Evolutionary conservation across 495 filamentous ascomycete genomes (phyloP).

Genomic region (Daldinia childiae): DNA sequence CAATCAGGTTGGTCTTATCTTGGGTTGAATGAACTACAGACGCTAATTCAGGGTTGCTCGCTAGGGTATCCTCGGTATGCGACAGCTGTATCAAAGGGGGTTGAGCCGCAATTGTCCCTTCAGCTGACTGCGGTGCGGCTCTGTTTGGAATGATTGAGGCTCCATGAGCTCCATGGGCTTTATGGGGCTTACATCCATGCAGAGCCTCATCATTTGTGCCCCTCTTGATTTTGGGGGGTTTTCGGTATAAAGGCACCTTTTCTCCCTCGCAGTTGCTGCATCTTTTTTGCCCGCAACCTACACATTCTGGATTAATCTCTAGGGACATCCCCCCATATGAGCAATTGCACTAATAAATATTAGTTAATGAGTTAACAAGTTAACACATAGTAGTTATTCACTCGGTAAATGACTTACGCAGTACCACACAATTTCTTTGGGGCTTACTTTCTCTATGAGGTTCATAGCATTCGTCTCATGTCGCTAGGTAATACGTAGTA

Average conservation of each 20-base stretch:
- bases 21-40: background rate
- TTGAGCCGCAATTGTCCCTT: no score
- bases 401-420: constrained; percentile 21
- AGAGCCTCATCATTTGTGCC: constrained; percentile 7
- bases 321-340: constrained; percentile 7
- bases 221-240: no score
- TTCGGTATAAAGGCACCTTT: constrained; percentile 10
- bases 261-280: background rate
- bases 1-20: background rate
- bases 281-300: background rate
- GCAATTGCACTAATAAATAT: constrained; percentile 18
- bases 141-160: background rate
- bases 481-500: background rate
- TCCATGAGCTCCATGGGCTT: no score
- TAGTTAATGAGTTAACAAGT: background rate
- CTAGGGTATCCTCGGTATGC: background rate
- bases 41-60: background rate
- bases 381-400: background rate
- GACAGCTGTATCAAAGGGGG: background rate
- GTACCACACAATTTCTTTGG: constrained; percentile 1
- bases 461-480: constrained; percentile 1
- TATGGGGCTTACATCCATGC: background rate
- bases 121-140: no score
- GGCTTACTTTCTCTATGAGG: background rate
- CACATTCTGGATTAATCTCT: background rate